Percentiles rank a stretch among this genome's conserved stretches.
phyloP scores from a whole-genome alignment of 2,329 filamentous ascomycete species.

The Tolypocladium ovalisporum region DNA sequence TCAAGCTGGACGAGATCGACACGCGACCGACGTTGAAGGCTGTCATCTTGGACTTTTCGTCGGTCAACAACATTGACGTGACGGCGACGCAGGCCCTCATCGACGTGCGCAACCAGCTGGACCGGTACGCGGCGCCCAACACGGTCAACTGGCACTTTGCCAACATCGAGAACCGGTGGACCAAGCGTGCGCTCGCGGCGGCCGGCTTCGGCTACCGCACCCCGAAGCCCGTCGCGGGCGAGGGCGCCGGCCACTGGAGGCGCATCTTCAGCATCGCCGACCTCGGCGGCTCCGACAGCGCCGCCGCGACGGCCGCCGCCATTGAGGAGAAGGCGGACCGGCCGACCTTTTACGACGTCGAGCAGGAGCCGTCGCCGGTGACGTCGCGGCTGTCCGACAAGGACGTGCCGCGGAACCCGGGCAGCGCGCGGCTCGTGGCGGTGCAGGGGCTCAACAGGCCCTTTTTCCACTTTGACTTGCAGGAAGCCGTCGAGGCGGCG shows the following conservation, averaged over 20 bases:
- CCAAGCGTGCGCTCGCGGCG: slow-evolving; percentile 41
- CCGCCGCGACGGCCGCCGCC: slow-evolving; percentile 40
- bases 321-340: slow-evolving; percentile 44
- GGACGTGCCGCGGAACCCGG: slow-evolving; percentile 15
- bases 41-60: slow-evolving; percentile 44
- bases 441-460: slow-evolving; percentile 37
- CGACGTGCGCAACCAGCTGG: slow-evolving; percentile 42
- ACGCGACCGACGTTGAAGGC: slow-evolving; percentile 39
- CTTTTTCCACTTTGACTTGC: slow-evolving; percentile 40
- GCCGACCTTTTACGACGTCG: slow-evolving; percentile 14
- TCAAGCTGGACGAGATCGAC: slow-evolving; percentile 18
- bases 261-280: slow-evolving; percentile 91
- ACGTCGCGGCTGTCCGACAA: slow-evolving; percentile 13
- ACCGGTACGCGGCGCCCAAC: slow-evolving; percentile 35
- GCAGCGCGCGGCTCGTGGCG: slow-evolving; percentile 21
- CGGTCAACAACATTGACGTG: slow-evolving; percentile 44
- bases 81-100: slow-evolving; percentile 43
- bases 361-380: slow-evolving; percentile 13
- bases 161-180: slow-evolving; percentile 42
- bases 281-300: slow-evolving; percentile 61
- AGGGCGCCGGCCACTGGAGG: slow-evolving; percentile 34
- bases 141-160: slow-evolving; percentile 40
- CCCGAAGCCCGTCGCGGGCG: slow-evolving; percentile 11
- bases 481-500: slow-evolving; percentile 35
- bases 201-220: slow-evolving; percentile 40